Evolutionary conservation across 2,329 filamentous ascomycete species (phyloP).

Genomic region (Coniochaeta hoffmannii): DNA sequence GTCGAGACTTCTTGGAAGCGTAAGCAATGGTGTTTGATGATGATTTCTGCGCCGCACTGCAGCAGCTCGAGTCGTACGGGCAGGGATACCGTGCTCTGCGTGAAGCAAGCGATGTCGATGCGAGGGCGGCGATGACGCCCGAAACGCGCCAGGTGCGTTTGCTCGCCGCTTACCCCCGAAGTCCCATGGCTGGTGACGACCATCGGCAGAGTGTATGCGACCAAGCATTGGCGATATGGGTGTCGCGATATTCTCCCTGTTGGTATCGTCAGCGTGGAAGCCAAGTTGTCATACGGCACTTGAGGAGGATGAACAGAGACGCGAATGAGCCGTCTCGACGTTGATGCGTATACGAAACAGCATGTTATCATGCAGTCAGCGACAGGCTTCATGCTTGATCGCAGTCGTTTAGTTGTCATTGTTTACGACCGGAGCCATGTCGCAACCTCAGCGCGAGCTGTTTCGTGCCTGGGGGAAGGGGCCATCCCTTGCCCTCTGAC

Average conservation of each 20-base stretch:
- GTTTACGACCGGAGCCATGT: neutral
- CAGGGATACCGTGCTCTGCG: too few relatives aligned
- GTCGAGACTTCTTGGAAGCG: neutral
- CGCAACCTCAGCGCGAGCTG: neutral
- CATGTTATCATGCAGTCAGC: neutral
- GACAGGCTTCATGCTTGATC: neutral
- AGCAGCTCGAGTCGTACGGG: neutral
- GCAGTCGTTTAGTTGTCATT: neutral
- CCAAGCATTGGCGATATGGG: neutral
- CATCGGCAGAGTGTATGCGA: neutral
- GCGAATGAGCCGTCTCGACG: neutral
- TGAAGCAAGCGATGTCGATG: neutral
- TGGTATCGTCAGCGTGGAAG: neutral
- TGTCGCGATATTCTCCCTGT: too few relatives aligned
- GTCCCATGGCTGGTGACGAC: neutral
- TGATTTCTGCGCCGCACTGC: neutral
- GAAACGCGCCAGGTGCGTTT: neutral
- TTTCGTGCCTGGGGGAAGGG: too few relatives aligned
- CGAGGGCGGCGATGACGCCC: neutral
- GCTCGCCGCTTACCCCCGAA: neutral
- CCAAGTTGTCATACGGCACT: neutral
- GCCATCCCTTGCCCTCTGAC: too few relatives aligned
- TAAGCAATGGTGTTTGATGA: neutral
- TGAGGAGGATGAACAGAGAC: neutral
- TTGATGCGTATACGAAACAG: neutral